These are phyloP conservation scores for Mrakia gelida DNA, from an alignment of 768 basidiomycete species.

Conservation along the genomic window DNA sequence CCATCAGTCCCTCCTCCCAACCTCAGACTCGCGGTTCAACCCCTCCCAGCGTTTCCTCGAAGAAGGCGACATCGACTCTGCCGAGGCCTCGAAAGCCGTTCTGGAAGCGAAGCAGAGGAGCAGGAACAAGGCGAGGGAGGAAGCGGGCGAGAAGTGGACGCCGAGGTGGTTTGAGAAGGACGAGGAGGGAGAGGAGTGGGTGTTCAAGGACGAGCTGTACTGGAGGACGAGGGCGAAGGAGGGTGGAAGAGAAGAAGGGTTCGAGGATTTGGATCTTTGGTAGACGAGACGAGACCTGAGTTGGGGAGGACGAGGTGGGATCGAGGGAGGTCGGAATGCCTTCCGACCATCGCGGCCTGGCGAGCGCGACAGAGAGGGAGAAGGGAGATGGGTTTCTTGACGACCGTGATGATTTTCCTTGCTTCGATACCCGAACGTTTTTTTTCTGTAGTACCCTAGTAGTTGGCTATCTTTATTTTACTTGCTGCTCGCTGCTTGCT, in stretches of 20 bases:
- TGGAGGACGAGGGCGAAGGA: background rate
- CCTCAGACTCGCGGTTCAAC: constrained; percentile 74
- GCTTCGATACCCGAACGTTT: background rate
- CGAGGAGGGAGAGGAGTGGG: constrained; percentile 62
- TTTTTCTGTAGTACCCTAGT: background rate
- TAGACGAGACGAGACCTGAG: background rate
- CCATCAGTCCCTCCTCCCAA: constrained; percentile 56
- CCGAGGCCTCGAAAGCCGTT: constrained; percentile 67
- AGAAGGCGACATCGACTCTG: constrained; percentile 63
- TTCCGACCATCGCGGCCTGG: background rate
- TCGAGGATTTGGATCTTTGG: constrained; percentile 28
- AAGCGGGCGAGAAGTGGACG: constrained; percentile 45
- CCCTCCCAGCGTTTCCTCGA: constrained; percentile 81
- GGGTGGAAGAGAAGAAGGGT: background rate
- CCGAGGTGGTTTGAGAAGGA: constrained; percentile 67
- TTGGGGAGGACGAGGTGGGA: background rate
- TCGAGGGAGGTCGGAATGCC: background rate
- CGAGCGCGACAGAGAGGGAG: background rate
- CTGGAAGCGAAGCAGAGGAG: constrained; percentile 73
- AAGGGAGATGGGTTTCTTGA: too few species aligned
- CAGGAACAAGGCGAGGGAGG: constrained; percentile 59
- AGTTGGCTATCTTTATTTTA: background rate
- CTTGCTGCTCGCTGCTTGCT: background rate
- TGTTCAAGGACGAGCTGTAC: constrained; percentile 46
- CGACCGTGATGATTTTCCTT: background rate